Base-by-base conservation (phyloP, 176 grass and related monocot species). In the Tuctoria greenei region DNA sequence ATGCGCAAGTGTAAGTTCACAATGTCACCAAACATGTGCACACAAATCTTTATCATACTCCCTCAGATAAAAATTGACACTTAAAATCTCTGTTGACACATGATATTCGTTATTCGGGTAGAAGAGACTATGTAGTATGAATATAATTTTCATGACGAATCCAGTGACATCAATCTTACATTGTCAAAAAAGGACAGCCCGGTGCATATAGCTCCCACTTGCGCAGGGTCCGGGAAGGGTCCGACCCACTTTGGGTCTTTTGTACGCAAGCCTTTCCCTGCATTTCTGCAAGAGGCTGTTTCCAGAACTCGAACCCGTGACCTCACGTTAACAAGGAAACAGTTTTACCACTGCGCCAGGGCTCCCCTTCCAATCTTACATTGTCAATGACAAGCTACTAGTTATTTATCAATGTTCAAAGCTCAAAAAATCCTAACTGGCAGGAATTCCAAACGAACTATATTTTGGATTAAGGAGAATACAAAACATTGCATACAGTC, bases 401-500 rank as follows among this genome's bases (percentile, higher is more conserved):
- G 13, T 58, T 58, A n/a, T 58, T 58, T 58, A 58, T 25, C 23
- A 58, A 58, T 58, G 55, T 21, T 24, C 55, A 58, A 13, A 26
- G 3, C 4, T 26, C 4, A n/a, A 52, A 51, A n/a, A 57, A 57
- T 57, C 3, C 23, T 58, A 58, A 58, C 23, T 58, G 55, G 23
- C 55, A 58, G 10, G 23, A 10, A 58, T 58, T 9, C 23, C 10
- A 58, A 58, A 58, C 1, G 4, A 58, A 26, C 5, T 54, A 54
- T 54, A 10, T 26, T 58, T 25, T 26, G 0, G 10, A 26, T 12
- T 18, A 26, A 25, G 13, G 23, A 23, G 55, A 58, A 10, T 41
- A 82, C 3, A 82, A 78, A 64, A 20, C 52, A 59, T 39, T 66
- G 70, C 11, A 38, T 4, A 51, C 27, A 52, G 26, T 17, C 38